Conservation (phyloP, 768 basidiomycete genomes). For the Mycena indigotica region DNA sequence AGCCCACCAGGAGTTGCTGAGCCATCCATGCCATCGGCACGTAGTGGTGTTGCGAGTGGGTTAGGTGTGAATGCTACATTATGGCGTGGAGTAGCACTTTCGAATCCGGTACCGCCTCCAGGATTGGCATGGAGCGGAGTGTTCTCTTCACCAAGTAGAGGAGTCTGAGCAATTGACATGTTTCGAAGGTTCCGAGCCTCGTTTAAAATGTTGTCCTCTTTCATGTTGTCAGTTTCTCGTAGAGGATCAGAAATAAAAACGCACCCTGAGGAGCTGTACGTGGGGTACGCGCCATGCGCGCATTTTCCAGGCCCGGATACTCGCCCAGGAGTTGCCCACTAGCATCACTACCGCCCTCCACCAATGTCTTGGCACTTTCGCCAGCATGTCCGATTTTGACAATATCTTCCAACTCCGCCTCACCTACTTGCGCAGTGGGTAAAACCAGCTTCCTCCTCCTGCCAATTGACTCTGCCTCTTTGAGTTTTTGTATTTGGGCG, state of each 20-base stretch:
- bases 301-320: constrained; percentile 87
- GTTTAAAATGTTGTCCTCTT: constrained; percentile 92
- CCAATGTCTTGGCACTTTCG: constrained; percentile 85
- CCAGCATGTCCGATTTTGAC: constrained; percentile 96
- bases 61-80: constrained; percentile 93
- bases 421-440: constrained; percentile 90
- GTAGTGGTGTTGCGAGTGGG: constrained; percentile 86
- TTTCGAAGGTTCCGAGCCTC: constrained; percentile 96
- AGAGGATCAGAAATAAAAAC: constrained; percentile 33
- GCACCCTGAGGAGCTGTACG: constrained; percentile 90
- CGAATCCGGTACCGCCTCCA: constrained; percentile 88
- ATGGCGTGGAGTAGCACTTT: constrained; percentile 92
- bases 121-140: constrained; percentile 81
- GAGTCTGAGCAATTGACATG: constrained; percentile 91
- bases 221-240: constrained; percentile 3
- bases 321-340: constrained; percentile 87
- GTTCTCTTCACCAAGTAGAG: constrained; percentile 95
- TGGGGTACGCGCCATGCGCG: constrained; percentile 91
- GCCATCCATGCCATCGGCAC: constrained; percentile 44
- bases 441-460: constrained; percentile 81
- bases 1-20: constrained; percentile 59
- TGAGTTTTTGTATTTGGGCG: constrained; percentile 95
- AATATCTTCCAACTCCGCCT: constrained; percentile 93
- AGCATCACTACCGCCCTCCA: constrained; percentile 79
- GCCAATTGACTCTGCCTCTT: constrained; percentile 95